A percentile compares a stretch with the other conserved stretches of the same genome.
phyloP scores from a whole-genome alignment of 768 basidiomycete species.

The Tricholoma flavovirens region DNA sequence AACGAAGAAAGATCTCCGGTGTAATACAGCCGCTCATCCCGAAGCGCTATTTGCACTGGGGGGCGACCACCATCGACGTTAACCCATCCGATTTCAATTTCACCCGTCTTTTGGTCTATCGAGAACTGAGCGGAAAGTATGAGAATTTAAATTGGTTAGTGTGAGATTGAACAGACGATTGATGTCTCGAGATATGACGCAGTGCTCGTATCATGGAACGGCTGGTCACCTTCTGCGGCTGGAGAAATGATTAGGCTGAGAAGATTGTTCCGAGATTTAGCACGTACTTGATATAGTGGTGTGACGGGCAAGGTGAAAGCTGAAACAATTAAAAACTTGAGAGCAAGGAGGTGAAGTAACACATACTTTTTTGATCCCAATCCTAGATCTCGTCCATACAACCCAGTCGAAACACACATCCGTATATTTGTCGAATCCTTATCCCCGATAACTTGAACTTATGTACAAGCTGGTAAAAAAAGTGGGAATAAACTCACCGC shows the following conservation, averaged over 20 bases:
- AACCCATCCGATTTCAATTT: conserved; percentile 18
- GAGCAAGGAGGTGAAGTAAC: neutral
- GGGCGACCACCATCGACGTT: conserved; percentile 16
- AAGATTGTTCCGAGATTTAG: neutral
- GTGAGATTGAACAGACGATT: conserved; percentile 8
- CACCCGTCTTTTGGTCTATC: conserved; percentile 8
- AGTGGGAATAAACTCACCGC: neutral
- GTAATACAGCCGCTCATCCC: conserved; percentile 17
- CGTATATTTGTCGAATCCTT: conserved; percentile 1
- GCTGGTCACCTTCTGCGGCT: conserved; percentile 10
- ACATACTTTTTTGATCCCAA: conserved; percentile 6
- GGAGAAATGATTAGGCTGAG: neutral
- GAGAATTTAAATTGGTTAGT: too few species aligned
- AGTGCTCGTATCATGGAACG: conserved; percentile 8
- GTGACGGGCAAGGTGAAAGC: conserved; percentile 17
- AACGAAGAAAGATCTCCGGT: conserved; percentile 17
- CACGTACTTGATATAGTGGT: conserved; percentile 10
- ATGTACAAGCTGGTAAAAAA: neutral
- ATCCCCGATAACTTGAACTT: neutral
- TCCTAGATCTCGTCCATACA: conserved; percentile 6
- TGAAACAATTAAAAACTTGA: neutral
- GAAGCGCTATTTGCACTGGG: conserved; percentile 12
- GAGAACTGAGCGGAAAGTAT: conserved; percentile 11
- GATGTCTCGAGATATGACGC: conserved; percentile 13
- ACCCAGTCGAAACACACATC: conserved; percentile 7